Evolutionary conservation across 1,139 yeast species (phyloP).

Genomic region (Zhuliangozyma parablackwelliae): DNA sequence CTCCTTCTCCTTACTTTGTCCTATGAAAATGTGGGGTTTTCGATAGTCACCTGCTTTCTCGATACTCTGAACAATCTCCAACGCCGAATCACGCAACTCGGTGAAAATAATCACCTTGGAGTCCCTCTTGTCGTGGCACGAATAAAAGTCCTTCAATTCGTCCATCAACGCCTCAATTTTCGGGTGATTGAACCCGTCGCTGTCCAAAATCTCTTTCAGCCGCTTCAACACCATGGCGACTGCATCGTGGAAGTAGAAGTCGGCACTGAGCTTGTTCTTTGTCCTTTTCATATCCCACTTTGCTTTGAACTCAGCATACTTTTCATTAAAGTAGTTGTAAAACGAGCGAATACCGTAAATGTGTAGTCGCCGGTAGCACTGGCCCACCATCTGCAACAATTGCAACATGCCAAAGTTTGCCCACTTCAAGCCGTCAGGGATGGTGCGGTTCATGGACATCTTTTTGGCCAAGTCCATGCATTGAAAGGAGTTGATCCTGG

Average conservation of each 20-base stretch:
- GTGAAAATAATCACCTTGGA: conserved; percentile 85
- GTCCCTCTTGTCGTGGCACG: conserved; percentile 23
- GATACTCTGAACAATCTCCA: conserved; percentile 73
- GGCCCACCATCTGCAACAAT: conserved; percentile 70
- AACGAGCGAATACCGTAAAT: conserved; percentile 83
- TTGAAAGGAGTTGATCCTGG: conserved; percentile 63
- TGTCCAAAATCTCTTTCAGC: conserved; percentile 41
- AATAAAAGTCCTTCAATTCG: conserved; percentile 55
- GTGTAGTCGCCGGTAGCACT: conserved; percentile 60
- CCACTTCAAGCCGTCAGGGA: conserved; percentile 72
- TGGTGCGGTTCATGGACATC: conserved; percentile 44
- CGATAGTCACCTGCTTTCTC: conserved; percentile 36
- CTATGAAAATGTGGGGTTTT: conserved; percentile 85
- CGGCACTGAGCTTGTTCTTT: conserved; percentile 56
- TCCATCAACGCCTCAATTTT: conserved; percentile 61
- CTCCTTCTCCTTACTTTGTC: conserved; percentile 64
- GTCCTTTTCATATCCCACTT: conserved; percentile 49
- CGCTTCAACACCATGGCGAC: conserved; percentile 40
- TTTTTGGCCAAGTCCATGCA: conserved; percentile 68
- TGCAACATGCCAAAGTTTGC: conserved; percentile 57
- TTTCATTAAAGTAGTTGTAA: conserved; percentile 57
- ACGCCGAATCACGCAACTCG: conserved; percentile 83
- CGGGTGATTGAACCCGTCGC: conserved; percentile 62
- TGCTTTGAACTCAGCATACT: conserved; percentile 54
- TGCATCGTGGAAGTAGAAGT: conserved; percentile 51